These are phyloP conservation scores for Kondoa subrosea DNA, from an alignment of 768 basidiomycete genomes.

Conservation along the genomic window DNA sequence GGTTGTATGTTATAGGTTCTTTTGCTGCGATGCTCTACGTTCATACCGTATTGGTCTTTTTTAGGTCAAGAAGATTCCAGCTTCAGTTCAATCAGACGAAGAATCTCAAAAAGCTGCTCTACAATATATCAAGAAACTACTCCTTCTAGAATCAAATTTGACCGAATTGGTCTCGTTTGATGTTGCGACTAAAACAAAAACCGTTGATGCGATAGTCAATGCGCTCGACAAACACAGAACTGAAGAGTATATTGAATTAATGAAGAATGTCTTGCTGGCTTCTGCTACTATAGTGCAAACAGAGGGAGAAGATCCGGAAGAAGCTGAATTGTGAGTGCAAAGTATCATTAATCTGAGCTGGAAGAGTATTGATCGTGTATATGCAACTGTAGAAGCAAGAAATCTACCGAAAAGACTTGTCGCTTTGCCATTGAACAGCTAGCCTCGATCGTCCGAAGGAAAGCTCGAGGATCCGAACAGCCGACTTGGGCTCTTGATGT, in stretches of 20 bases:
- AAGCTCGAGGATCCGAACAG: conserved; percentile 60
- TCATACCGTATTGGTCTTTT: neutral
- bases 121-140: conserved; percentile 64
- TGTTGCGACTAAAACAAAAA: conserved; percentile 77
- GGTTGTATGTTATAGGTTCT: conserved; percentile 42
- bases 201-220: conserved; percentile 63
- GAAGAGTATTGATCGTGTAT: conserved; percentile 36
- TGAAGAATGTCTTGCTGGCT: conserved; percentile 49
- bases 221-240: conserved; percentile 60
- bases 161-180: conserved; percentile 79
- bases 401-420: conserved; percentile 37
- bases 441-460: conserved; percentile 56
- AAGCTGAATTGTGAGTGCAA: conserved; percentile 1
- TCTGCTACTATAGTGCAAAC: conserved; percentile 35
- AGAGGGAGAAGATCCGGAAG: neutral
- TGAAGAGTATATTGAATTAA: conserved; percentile 53
- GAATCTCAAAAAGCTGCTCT: conserved; percentile 64
- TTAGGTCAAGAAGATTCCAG: conserved; percentile 59
- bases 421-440: conserved; percentile 80
- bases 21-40: neutral
- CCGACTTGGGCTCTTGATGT: conserved; percentile 39
- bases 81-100: conserved; percentile 42
- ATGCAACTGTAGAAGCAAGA: conserved; percentile 20
- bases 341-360: conserved; percentile 32
- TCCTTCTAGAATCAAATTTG: conserved; percentile 39